Conservation (phyloP, 768 basidiomycete genomes). For the Dioszegia crocea region DNA sequence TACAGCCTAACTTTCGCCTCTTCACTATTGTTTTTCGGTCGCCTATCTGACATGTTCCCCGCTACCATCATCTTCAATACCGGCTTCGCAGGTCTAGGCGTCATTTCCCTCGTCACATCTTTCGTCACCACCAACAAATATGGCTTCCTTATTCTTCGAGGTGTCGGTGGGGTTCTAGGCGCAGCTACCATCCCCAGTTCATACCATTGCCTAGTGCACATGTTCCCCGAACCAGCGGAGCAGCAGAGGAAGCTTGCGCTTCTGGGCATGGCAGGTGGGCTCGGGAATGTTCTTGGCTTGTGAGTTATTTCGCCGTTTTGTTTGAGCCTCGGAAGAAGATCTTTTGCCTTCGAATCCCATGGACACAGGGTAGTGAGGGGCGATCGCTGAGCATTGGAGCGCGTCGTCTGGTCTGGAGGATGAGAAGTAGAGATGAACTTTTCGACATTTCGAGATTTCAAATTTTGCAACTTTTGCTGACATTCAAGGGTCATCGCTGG, state of each 20-base stretch:
- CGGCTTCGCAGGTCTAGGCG: slow-evolving; percentile 53
- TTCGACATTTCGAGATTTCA: too few species aligned
- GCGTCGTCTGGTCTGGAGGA: too few species aligned
- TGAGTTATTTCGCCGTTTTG: too few species aligned
- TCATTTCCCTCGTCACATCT: slow-evolving; percentile 55
- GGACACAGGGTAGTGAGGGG: too few species aligned
- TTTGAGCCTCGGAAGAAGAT: too few species aligned
- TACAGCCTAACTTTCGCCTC: slow-evolving; percentile 22
- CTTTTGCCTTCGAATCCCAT: too few species aligned
- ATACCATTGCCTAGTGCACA: slow-evolving; percentile 54
- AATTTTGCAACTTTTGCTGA: neutral
- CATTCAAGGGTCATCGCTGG: slow-evolving; percentile 25
- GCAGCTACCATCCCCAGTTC: slow-evolving; percentile 27
- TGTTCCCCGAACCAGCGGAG: slow-evolving; percentile 55
- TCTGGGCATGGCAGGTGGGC: slow-evolving; percentile 55
- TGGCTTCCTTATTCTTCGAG: slow-evolving; percentile 56
- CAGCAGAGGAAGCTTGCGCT: slow-evolving; percentile 56
- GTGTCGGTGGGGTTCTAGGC: slow-evolving; percentile 52
- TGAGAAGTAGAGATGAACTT: too few species aligned
- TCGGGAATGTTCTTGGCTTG: slow-evolving; percentile 54
- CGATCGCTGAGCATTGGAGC: too few species aligned
- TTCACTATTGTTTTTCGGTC: slow-evolving; percentile 12
- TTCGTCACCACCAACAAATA: slow-evolving; percentile 54
- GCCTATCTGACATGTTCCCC: slow-evolving; percentile 43
- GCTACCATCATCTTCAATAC: slow-evolving; percentile 52